Conservation (phyloP, 2,329 filamentous ascomycete genomes). For the Ceratocystis albifundus region DNA sequence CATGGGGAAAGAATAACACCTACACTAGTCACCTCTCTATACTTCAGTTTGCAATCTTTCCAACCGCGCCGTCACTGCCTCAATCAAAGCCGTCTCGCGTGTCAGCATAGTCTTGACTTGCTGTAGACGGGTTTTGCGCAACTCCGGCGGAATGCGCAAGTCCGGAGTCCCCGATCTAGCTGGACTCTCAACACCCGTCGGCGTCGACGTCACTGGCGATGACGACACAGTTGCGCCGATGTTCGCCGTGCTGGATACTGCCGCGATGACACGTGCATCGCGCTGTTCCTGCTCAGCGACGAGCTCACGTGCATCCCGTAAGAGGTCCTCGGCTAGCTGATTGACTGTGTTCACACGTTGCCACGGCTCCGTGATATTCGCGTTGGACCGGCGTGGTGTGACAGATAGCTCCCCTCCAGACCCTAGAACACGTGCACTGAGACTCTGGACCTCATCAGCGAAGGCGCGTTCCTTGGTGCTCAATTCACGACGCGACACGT, state of each 20-base stretch:
- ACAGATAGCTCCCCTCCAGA: conserved; percentile 25
- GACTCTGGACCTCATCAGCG: conserved; percentile 39
- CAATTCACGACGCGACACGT: conserved; percentile 35
- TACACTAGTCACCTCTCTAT: not conserved
- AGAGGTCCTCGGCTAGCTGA: conserved; percentile 42
- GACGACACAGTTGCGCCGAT: conserved; percentile 10
- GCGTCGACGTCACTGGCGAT: conserved; percentile 25
- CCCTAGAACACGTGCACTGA: conserved; percentile 42
- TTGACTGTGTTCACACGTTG: conserved; percentile 48
- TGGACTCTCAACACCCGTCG: conserved; percentile 23
- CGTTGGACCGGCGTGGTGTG: conserved; percentile 29
- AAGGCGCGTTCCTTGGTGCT: conserved; percentile 38
- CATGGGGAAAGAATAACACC: not conserved
- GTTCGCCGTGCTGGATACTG: conserved; percentile 13
- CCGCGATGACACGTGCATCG: conserved; percentile 16
- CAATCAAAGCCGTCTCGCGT: conserved; percentile 55
- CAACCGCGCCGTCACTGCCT: conserved; percentile 52
- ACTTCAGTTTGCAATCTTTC: conserved; percentile 40
- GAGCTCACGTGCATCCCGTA: conserved; percentile 40
- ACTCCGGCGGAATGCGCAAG: conserved; percentile 46
- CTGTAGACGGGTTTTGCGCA: conserved; percentile 51
- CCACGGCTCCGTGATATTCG: conserved; percentile 40
- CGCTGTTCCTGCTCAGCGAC: conserved; percentile 25
- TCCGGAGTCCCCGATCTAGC: conserved; percentile 31
- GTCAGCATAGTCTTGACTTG: conserved; percentile 54